phyloP scores from a whole-genome alignment of 2,329 filamentous ascomycete genomes.

The Trichophyton mentagrophytes region DNA sequence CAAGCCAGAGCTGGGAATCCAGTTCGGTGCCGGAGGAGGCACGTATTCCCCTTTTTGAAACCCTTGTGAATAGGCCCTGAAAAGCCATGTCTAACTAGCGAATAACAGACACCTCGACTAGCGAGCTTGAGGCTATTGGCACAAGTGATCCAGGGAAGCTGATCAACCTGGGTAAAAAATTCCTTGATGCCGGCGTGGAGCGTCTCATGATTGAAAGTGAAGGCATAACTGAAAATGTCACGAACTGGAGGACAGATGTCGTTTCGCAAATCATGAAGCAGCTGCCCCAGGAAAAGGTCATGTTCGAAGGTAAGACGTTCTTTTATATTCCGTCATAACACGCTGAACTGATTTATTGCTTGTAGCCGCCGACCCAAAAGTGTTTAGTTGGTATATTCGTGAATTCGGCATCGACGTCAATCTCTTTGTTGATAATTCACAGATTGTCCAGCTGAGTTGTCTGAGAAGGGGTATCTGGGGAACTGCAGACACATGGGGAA shows the following conservation, averaged over 20 bases:
- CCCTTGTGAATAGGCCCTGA: neutral
- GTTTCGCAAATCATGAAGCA: constrained; percentile 42
- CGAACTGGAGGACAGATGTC: constrained; percentile 43
- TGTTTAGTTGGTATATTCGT: constrained; percentile 45
- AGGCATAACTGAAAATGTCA: constrained; percentile 46
- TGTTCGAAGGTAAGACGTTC: constrained; percentile 36
- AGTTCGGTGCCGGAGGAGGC: constrained; percentile 43
- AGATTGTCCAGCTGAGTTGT: constrained; percentile 44
- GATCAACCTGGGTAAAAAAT: constrained; percentile 38
- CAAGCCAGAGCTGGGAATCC: constrained; percentile 45
- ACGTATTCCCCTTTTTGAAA: neutral
- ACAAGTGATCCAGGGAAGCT: constrained; percentile 40
- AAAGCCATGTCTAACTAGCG: neutral
- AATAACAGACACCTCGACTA: constrained; percentile 33
- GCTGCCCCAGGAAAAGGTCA: constrained; percentile 40
- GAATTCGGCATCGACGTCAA: constrained; percentile 47
- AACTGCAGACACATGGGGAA: constrained; percentile 44
- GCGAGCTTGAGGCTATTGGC: constrained; percentile 36
- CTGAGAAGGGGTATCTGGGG: constrained; percentile 44
- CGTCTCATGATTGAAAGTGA: constrained; percentile 49
- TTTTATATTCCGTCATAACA: neutral
- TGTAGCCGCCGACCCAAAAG: constrained; percentile 39
- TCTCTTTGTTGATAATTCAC: constrained; percentile 45
- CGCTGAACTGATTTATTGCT: neutral
- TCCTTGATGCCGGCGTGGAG: constrained; percentile 42